phyloP scores from a whole-genome alignment of 495 filamentous ascomycete species.

The Aspergillus nanangensis region DNA sequence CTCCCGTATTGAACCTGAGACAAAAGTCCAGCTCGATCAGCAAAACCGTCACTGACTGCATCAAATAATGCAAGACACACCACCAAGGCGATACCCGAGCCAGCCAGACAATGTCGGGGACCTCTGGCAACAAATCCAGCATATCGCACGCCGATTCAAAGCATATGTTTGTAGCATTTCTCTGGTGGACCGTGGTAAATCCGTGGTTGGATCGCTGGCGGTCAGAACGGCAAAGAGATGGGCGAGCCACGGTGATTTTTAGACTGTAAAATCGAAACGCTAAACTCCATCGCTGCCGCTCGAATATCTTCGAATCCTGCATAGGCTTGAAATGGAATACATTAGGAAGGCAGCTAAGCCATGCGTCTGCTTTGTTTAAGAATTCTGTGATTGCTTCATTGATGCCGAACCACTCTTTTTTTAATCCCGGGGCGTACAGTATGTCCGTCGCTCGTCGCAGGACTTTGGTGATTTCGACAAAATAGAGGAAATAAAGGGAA shows the following conservation, averaged over 20 bases:
- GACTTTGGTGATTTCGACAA: too few species aligned
- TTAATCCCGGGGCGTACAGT: too few species aligned
- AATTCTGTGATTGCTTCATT: too few species aligned
- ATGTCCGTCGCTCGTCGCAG: too few species aligned
- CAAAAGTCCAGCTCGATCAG: constrained; percentile 50
- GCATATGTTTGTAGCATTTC: constrained; percentile 43
- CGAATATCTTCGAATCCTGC: constrained; percentile 29
- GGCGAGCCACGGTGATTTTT: constrained; percentile 52
- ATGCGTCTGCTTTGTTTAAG: too few species aligned
- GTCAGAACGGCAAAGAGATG: constrained; percentile 43
- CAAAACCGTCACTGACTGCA: constrained; percentile 53
- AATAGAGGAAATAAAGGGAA: too few species aligned
- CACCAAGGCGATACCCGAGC: constrained; percentile 54
- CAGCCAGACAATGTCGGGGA: constrained; percentile 28
- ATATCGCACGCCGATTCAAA: constrained; percentile 45
- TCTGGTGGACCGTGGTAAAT: too few species aligned
- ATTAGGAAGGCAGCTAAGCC: background rate
- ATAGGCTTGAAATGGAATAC: constrained; percentile 9
- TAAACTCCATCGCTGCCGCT: constrained; percentile 3
- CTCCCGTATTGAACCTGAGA: constrained; percentile 12
- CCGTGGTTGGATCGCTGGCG: constrained; percentile 1
- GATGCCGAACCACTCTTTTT: too few species aligned
- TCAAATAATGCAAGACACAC: constrained; percentile 55
- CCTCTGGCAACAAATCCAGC: constrained; percentile 41
- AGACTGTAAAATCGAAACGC: constrained; percentile 50